Evolutionary conservation across 805 yeast species (phyloP), one percentile per base, ranked within the genome.

Genomic region (Kazachstania taianensis): DNA sequence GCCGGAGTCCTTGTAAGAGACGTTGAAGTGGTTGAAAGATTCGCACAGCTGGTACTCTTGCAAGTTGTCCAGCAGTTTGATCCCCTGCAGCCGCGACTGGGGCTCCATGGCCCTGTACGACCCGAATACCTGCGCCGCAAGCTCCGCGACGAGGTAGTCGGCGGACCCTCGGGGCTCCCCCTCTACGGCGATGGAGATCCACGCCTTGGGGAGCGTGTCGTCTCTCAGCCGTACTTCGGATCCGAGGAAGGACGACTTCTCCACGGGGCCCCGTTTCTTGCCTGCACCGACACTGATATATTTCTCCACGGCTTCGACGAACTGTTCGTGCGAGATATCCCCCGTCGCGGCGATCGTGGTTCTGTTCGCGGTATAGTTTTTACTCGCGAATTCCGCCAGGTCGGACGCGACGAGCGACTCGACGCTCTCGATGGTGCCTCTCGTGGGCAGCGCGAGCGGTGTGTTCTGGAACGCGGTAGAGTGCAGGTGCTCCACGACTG

Each of bases 181-280:
- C 54, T 73, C 69, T 38, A 71, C 89, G 40, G 86, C 85, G 52
- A 82, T 69, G 37, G 86, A 63, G 51, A 81, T 70, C 70, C 80
- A 79, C 39, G 89, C 92, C 57, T 75, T 72, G 57, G 89, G 84
- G 54, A 79, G 59, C 50, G 85, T 82, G 63, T 82, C 94, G 57
- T 82, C 94, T 75, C 94, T 79, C 67, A 81, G 66, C 73, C 87
- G 77, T 46, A 81, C 78, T 59, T 82, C 94, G 32, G 92, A 81
- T 59, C 94, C 94, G 59, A 82, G 70, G 73, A 81, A 82, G 38
- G 75, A 58, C 42, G 82, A 73, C 47, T 69, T 68, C 25, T 84
- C 34, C 69, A 61, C 37, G 14, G 29, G 3, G 14, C 15, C 29
- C 24, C 24, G 24, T 7, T 7, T 10, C 17, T 9, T 13, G 2